A percentile compares a stretch with the other conserved stretches of the same genome.
These are phyloP conservation scores for Rhynchosporium graminicola DNA, from an alignment of 2,329 filamentous ascomycete species.

Conservation along the genomic window DNA sequence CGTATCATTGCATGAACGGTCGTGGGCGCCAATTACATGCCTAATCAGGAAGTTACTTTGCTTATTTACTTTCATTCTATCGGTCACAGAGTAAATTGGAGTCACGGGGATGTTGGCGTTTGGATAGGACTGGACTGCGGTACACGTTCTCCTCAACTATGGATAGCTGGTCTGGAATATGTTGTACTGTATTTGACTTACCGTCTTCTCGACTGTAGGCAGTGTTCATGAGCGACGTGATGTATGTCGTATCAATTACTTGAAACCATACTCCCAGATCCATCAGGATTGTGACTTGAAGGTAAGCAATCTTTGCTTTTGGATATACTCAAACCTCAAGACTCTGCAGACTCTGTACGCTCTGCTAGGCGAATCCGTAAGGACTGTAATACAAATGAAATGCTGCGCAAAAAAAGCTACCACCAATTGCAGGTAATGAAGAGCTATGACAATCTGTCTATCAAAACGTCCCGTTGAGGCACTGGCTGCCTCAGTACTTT, in stretches of 20 bases:
- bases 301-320: no score
- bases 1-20: constrained; percentile 12
- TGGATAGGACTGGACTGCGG: not conserved
- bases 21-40: constrained; percentile 8
- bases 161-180: not conserved
- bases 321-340: no score
- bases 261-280: not conserved
- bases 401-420: no score
- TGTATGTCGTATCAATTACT: not conserved
- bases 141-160: not conserved
- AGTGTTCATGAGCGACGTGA: not conserved
- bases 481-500: no score
- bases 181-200: constrained; percentile 12
- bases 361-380: no score
- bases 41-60: constrained; percentile 3
- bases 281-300: no score
- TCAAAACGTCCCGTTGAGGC: no score
- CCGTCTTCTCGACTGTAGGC: not conserved
- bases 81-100: constrained; percentile 1
- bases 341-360: no score
- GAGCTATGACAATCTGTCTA: no score
- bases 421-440: no score
- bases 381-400: no score
- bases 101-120: constrained; percentile 8
- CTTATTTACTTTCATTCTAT: not conserved